phyloP scores from a whole-genome alignment of 495 filamentous ascomycete genomes.

The Chaetomidium leptoderma region DNA sequence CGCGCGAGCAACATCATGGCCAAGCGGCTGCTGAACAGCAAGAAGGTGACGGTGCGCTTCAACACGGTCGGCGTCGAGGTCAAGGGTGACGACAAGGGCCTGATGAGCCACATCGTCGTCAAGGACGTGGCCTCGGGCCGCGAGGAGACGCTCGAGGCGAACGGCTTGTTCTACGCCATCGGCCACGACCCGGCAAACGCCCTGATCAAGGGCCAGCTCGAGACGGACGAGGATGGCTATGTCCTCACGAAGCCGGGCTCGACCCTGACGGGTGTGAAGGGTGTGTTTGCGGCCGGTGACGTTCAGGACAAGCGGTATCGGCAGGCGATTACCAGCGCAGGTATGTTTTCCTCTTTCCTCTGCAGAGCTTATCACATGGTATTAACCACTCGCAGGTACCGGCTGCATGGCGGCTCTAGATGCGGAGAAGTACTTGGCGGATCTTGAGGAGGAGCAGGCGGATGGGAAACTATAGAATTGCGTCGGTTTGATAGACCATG shows the following conservation, averaged over 20 bases:
- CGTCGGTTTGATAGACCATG: constrained; percentile 10
- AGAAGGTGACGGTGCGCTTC: constrained; percentile 84
- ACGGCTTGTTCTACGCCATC: constrained; percentile 95
- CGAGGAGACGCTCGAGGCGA: constrained; percentile 77
- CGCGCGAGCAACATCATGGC: constrained; percentile 91
- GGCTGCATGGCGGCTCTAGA: constrained; percentile 94
- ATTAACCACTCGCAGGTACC: constrained; percentile 59
- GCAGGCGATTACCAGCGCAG: constrained; percentile 96
- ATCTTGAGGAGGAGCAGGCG: constrained; percentile 55
- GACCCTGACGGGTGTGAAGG: constrained; percentile 79
- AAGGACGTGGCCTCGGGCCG: constrained; percentile 74
- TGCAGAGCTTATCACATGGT: not conserved
- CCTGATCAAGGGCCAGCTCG: constrained; percentile 80
- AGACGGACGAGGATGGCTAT: constrained; percentile 82
- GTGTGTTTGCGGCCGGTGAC: constrained; percentile 95
- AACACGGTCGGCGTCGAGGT: constrained; percentile 78
- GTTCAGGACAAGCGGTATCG: constrained; percentile 98
- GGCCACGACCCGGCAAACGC: constrained; percentile 91
- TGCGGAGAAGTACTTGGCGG: constrained; percentile 84
- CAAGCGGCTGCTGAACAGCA: constrained; percentile 70
- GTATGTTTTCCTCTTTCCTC: constrained; percentile 50
- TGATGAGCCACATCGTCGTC: constrained; percentile 81
- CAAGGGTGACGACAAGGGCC: constrained; percentile 73
- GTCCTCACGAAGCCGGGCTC: constrained; percentile 86
- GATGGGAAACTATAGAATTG: constrained; percentile 31